A percentile compares a stretch with the other conserved stretches of the same genome.
phyloP scores from a whole-genome alignment of 2,329 filamentous ascomycete species.

The Colletotrichum musae region DNA sequence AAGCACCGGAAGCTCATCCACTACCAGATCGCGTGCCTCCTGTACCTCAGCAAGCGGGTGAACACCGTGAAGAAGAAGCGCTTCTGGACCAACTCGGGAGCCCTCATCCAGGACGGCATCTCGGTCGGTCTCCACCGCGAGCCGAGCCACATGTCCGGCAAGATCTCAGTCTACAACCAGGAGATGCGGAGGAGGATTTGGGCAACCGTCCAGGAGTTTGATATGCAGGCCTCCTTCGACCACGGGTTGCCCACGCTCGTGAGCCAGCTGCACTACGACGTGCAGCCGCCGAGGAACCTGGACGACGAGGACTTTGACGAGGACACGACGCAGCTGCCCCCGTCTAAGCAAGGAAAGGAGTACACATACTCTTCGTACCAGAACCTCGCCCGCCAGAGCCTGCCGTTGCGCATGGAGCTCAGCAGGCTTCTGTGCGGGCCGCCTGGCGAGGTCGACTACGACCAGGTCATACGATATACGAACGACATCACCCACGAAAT shows the following conservation, averaged over 20 bases:
- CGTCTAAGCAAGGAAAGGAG: slow-evolving; percentile 64
- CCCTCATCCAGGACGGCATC: slow-evolving; percentile 70
- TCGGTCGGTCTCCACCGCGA: slow-evolving; percentile 73
- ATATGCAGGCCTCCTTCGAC: slow-evolving; percentile 74
- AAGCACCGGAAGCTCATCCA: slow-evolving; percentile 73
- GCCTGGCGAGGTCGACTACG: slow-evolving; percentile 70
- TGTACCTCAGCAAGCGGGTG: slow-evolving; percentile 73
- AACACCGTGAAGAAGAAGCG: slow-evolving; percentile 77
- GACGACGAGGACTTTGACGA: slow-evolving; percentile 72
- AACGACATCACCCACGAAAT: slow-evolving; percentile 74
- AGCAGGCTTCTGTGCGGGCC: slow-evolving; percentile 70
- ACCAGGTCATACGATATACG: slow-evolving; percentile 73
- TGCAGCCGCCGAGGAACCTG: slow-evolving; percentile 69
- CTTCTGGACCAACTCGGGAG: slow-evolving; percentile 71
- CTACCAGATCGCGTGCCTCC: slow-evolving; percentile 71
- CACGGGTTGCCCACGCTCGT: slow-evolving; percentile 72
- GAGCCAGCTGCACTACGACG: slow-evolving; percentile 69
- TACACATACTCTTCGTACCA: slow-evolving; percentile 74
- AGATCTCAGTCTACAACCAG: slow-evolving; percentile 71
- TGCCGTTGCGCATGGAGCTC: slow-evolving; percentile 70
- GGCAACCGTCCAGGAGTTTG: slow-evolving; percentile 74
- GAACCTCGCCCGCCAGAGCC: slow-evolving; percentile 69
- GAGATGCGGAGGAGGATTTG: slow-evolving; percentile 74
- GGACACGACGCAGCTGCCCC: slow-evolving; percentile 64
- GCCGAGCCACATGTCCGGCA: slow-evolving; percentile 67